Evolutionary conservation across 1,284 basidiomycete genomes (phyloP).

Genomic region (Sporisorium graminicola): DNA sequence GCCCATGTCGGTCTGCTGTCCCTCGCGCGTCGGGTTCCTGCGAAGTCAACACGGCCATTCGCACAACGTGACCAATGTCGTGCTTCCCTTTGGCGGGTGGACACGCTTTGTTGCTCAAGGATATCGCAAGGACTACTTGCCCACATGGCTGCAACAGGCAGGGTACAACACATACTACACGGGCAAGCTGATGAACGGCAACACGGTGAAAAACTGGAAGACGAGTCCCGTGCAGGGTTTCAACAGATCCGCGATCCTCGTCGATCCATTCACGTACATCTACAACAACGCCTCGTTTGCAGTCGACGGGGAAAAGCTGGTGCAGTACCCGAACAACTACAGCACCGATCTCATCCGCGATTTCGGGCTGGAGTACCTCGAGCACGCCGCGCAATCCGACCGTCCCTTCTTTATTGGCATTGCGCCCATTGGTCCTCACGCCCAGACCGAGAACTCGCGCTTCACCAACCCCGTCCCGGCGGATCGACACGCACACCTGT

Average conservation of each 20-base stretch:
- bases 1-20: slow-evolving; percentile 20
- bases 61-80: slow-evolving; percentile 16
- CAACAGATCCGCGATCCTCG: slow-evolving; percentile 10
- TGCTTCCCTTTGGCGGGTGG: slow-evolving; percentile 12
- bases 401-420: slow-evolving; percentile 15
- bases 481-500: neutral
- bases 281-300: slow-evolving; percentile 11
- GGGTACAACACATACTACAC: slow-evolving; percentile 15
- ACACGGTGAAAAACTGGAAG: slow-evolving; percentile 11
- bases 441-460: neutral
- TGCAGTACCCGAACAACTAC: slow-evolving; percentile 5
- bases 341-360: slow-evolving; percentile 12
- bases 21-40: slow-evolving; percentile 14
- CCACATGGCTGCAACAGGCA: slow-evolving; percentile 13
- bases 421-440: slow-evolving; percentile 14
- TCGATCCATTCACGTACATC: slow-evolving; percentile 14
- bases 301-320: slow-evolving; percentile 1
- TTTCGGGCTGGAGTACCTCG: slow-evolving; percentile 10
- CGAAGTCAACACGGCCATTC: slow-evolving; percentile 14
- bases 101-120: slow-evolving; percentile 9
- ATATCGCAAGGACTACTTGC: slow-evolving; percentile 9
- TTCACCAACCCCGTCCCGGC: slow-evolving; percentile 12
- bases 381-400: slow-evolving; percentile 2
- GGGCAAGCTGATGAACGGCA: slow-evolving; percentile 21
- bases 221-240: slow-evolving; percentile 7